Conservation (phyloP, 2,329 filamentous ascomycete species). For the Knoxdaviesia proteae region DNA sequence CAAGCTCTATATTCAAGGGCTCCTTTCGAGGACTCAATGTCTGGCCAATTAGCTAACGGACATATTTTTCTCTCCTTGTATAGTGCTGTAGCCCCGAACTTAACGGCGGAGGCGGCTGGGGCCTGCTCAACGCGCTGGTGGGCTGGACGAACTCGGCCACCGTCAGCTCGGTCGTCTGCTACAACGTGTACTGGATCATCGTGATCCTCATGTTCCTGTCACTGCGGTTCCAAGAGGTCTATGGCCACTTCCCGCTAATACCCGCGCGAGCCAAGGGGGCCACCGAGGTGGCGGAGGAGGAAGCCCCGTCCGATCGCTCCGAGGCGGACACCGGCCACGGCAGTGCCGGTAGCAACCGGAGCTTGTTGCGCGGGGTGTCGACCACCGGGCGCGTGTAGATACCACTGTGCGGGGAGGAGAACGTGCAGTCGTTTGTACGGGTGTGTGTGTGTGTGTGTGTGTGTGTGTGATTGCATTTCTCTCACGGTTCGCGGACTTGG, state of each 20-base stretch:
- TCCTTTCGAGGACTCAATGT: no score
- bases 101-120: conserved; percentile 62
- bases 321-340: conserved; percentile 1
- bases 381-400: no score
- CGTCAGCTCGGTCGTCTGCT: conserved; percentile 68
- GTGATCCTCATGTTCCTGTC: conserved; percentile 41
- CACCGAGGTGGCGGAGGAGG: neutral
- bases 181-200: conserved; percentile 75
- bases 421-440: no score
- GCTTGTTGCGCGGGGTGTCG: no score
- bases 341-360: neutral
- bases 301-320: neutral
- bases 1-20: no score
- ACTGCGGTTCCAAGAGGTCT: conserved; percentile 45
- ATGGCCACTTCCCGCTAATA: conserved; percentile 3
- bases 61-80: neutral
- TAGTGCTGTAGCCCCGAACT: conserved; percentile 58
- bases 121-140: conserved; percentile 67
- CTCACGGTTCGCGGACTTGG: no score
- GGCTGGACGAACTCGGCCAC: conserved; percentile 82
- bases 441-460: no score
- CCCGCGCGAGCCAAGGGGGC: neutral
- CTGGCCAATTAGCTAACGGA: no score
- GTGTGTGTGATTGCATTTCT: no score
- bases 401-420: no score